Conservation (phyloP, 345 rosid species). For the Heritiera littoralis region DNA sequence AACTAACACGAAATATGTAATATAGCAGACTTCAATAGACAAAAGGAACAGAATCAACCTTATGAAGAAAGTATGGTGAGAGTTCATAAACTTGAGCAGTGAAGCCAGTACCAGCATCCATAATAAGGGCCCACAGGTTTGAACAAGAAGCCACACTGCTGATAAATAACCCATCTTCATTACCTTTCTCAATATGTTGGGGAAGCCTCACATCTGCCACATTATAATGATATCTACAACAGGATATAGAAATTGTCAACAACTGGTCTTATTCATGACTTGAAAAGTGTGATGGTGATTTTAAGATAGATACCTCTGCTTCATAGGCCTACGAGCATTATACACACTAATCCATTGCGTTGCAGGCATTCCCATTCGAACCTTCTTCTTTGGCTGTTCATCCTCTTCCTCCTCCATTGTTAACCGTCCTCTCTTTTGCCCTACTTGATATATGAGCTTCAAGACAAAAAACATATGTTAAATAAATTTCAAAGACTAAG, state of each 20-base stretch:
- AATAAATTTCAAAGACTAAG: neutral
- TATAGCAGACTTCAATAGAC: constrained; percentile 9
- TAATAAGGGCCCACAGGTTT: constrained; percentile 90
- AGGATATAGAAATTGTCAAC: constrained; percentile 22
- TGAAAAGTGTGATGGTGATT: constrained; percentile 11
- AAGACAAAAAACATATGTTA: constrained; percentile 34
- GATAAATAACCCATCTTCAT: constrained; percentile 81
- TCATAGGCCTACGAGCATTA: constrained; percentile 95
- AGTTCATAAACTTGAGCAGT: constrained; percentile 78
- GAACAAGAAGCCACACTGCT: constrained; percentile 89
- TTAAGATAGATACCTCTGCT: constrained; percentile 60
- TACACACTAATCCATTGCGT: constrained; percentile 96
- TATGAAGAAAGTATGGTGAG: constrained; percentile 73
- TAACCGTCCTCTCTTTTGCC: constrained; percentile 88
- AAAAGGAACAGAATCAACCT: constrained; percentile 50
- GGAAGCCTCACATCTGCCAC: constrained; percentile 75
- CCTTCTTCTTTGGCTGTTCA: constrained; percentile 88
- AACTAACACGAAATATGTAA: neutral
- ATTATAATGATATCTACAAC: constrained; percentile 85
- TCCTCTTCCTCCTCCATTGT: constrained; percentile 91
- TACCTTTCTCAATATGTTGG: constrained; percentile 85
- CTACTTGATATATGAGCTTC: constrained; percentile 90
- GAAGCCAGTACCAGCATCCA: constrained; percentile 95
- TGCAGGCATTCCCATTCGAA: constrained; percentile 97
- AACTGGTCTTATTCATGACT: constrained; percentile 5